A percentile compares a stretch with the other conserved stretches of the same genome.
Conservation (phyloP, 331 rosid species). For the Rhamnella rubrinervis region DNA sequence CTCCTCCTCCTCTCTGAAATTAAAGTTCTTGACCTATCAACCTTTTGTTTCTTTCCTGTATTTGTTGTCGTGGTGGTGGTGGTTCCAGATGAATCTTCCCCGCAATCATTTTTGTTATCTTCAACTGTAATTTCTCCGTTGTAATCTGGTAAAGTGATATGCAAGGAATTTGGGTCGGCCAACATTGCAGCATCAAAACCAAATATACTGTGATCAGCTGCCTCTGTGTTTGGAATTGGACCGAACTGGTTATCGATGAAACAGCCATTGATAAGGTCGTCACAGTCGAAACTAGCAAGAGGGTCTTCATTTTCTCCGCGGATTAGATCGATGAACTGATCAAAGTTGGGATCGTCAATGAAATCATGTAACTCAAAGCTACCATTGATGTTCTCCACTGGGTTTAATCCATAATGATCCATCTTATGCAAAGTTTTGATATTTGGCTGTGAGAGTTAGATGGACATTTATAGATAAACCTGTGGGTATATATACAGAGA, state of each 20-base stretch:
- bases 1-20: slow-evolving; percentile 78
- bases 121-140: slow-evolving; percentile 30
- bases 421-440: too few relatives aligned
- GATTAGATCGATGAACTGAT: slow-evolving; percentile 63
- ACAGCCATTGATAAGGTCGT: slow-evolving; percentile 44
- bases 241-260: slow-evolving; percentile 39
- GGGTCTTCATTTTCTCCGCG: slow-evolving; percentile 54
- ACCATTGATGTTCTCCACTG: slow-evolving; percentile 27
- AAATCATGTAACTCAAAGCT: slow-evolving; percentile 54
- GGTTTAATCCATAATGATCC: not conserved
- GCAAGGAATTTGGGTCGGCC: slow-evolving; percentile 45
- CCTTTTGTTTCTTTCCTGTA: slow-evolving; percentile 37
- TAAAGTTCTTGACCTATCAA: slow-evolving; percentile 72
- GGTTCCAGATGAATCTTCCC: slow-evolving; percentile 47
- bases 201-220: slow-evolving; percentile 4
- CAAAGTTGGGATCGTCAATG: slow-evolving; percentile 52
- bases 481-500: too few relatives aligned
- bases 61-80: slow-evolving; percentile 8
- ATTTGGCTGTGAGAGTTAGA: too few relatives aligned
- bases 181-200: slow-evolving; percentile 27
- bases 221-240: not conserved
- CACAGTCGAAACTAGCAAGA: slow-evolving; percentile 32
- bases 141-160: slow-evolving; percentile 44
- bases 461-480: too few relatives aligned
- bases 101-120: slow-evolving; percentile 39